Conservation (phyloP, 768 basidiomycete genomes). For the Russula olivacea region DNA sequence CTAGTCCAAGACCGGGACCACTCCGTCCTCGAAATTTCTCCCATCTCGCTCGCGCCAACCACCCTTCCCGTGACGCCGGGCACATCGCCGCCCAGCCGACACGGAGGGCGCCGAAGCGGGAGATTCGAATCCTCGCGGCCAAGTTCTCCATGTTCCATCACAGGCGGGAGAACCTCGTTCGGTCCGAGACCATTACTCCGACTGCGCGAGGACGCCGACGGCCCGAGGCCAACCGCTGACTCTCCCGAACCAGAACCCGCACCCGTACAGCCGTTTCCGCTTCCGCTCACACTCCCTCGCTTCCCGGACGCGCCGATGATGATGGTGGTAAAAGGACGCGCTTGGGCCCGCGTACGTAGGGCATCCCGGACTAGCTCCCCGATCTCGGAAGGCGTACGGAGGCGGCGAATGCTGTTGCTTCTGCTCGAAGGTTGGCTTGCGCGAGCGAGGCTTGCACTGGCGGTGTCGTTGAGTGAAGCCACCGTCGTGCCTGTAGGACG, state of each 20-base stretch:
- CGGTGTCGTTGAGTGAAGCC: conserved; percentile 5
- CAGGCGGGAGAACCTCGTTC: conserved; percentile 20
- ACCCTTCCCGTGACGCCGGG: no score
- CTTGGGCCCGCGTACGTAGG: conserved; percentile 7
- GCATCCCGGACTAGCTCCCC: conserved; percentile 20
- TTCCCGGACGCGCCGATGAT: not conserved
- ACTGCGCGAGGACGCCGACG: not conserved
- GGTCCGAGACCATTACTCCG: conserved; percentile 17
- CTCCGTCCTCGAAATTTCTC: conserved; percentile 3
- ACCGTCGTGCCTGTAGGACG: conserved; percentile 19
- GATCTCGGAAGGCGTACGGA: conserved; percentile 17
- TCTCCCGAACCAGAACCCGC: not conserved
- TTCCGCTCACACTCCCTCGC: not conserved
- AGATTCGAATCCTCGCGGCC: not conserved
- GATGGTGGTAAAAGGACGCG: conserved; percentile 4
- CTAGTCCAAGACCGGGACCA: conserved; percentile 11
- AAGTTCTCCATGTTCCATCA: conserved; percentile 22
- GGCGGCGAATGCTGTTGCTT: conserved; percentile 18
- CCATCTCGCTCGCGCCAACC: conserved; percentile 13
- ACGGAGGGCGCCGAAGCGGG: not conserved
- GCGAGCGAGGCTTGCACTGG: conserved; percentile 11
- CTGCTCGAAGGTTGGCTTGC: conserved; percentile 18
- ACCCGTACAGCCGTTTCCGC: no score
- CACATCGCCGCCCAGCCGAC: not conserved
- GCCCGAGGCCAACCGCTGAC: not conserved